phyloP scores from a whole-genome alignment of 2,329 filamentous ascomycete species.

The Colletotrichum plurivorum region DNA sequence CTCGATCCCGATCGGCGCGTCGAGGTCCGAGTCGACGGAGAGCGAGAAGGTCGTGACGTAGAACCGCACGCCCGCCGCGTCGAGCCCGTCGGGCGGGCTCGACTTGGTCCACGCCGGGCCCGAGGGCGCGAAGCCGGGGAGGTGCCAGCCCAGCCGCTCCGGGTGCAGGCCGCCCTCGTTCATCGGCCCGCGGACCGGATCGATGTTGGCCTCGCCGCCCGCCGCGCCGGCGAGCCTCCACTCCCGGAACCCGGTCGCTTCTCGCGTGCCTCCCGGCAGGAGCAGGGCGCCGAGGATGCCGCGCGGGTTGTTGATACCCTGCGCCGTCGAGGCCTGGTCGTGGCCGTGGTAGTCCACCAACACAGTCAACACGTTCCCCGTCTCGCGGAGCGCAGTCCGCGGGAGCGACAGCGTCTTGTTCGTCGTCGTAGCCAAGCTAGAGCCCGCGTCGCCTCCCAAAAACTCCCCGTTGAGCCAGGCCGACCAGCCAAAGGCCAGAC shows the following conservation, averaged over 20 bases:
- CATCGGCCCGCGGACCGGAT: slow-evolving; percentile 72
- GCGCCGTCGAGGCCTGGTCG: slow-evolving; percentile 71
- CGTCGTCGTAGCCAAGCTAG: slow-evolving; percentile 56
- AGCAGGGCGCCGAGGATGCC: slow-evolving; percentile 73
- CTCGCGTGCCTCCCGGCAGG: slow-evolving; percentile 42
- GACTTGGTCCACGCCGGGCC: slow-evolving; percentile 53
- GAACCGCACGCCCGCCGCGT: slow-evolving; percentile 67
- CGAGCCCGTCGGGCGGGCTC: slow-evolving; percentile 26
- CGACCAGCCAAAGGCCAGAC: slow-evolving; percentile 75
- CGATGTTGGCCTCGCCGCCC: slow-evolving; percentile 73
- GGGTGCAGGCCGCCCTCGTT: slow-evolving; percentile 77
- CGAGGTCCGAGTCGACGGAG: slow-evolving; percentile 68
- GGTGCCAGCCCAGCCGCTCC: slow-evolving; percentile 74
- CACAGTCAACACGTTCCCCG: slow-evolving; percentile 74
- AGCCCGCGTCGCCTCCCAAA: slow-evolving; percentile 73
- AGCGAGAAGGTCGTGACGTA: slow-evolving; percentile 70
- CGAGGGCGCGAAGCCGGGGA: slow-evolving; percentile 62
- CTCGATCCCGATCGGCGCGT: slow-evolving; percentile 72
- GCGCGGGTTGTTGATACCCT: slow-evolving; percentile 74
- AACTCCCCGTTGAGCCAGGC: slow-evolving; percentile 78
- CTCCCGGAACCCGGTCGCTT: slow-evolving; percentile 61
- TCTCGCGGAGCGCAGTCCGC: slow-evolving; percentile 58
- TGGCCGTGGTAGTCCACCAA: slow-evolving; percentile 80
- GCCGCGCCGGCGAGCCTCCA: slow-evolving; percentile 81
- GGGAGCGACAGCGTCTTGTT: slow-evolving; percentile 71